Percentiles rank a stretch among this genome's conserved stretches.
Conservation (phyloP, 352 stramenopile genomes). For the Discostella stelligera region DNA sequence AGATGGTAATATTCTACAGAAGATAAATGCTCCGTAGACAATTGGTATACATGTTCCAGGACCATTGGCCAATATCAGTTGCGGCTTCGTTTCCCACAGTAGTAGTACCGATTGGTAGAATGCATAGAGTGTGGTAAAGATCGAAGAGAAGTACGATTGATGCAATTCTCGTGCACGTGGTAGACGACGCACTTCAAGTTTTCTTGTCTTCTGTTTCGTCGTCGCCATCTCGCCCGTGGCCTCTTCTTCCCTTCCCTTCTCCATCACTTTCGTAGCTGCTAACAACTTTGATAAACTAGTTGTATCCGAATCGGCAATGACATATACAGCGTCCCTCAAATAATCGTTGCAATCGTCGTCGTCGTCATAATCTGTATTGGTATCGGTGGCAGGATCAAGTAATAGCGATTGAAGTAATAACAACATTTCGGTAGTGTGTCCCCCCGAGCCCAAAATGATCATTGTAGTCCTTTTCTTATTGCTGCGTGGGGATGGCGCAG, state of each 20-base stretch:
- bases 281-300: slow-evolving; percentile 83
- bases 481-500: not conserved
- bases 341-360: not conserved
- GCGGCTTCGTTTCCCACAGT: slow-evolving; percentile 80
- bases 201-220: not conserved
- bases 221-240: not conserved
- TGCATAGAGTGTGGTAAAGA: slow-evolving; percentile 87
- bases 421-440: slow-evolving; percentile 94
- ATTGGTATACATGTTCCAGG: slow-evolving; percentile 92
- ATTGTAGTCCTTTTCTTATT: slow-evolving; percentile 48
- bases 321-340: slow-evolving; percentile 83
- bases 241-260: not conserved
- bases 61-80: slow-evolving; percentile 92
- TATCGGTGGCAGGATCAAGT: slow-evolving; percentile 68
- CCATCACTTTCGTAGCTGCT: slow-evolving; percentile 1
- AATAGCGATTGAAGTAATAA: slow-evolving; percentile 80
- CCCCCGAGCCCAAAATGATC: slow-evolving; percentile 78
- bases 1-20: not conserved
- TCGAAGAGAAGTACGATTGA: slow-evolving; percentile 89
- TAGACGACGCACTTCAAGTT: slow-evolving; percentile 79
- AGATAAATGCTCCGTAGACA: slow-evolving; percentile 85
- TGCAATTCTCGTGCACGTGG: slow-evolving; percentile 91
- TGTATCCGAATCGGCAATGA: slow-evolving; percentile 89
- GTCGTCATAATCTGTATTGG: slow-evolving; percentile 77
- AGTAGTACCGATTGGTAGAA: slow-evolving; percentile 83